Base-by-base conservation (phyloP, 495 filamentous ascomycete species). In the Tricharina praecox region DNA sequence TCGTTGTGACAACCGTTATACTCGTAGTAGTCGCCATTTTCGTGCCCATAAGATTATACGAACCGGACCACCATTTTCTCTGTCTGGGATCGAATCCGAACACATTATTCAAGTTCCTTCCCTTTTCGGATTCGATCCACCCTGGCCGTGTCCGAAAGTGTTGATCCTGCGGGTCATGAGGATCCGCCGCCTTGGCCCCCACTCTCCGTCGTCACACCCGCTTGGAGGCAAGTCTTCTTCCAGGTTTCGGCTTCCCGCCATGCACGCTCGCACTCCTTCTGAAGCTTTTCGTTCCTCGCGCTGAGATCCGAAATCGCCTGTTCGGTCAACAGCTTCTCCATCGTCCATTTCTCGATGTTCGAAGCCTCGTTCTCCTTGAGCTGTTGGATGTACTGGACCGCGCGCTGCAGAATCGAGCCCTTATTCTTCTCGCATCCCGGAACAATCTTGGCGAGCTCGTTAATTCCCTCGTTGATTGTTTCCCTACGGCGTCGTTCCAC, bases 351-450 rank as follows among this genome's bases (percentile, higher is more conserved):
- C 63, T 94, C 86, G 48, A 86, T 84, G 61, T 93, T 94, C 43
- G 80, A 76, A 16, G 79, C 76, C 66, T 95, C 92, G 53, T 94
- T 92, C 54, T 93, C 85, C 60, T 92, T 93, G 15, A 97, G 70
- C 59, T 94, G 84, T 7, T 75, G 81, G 62, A 97, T 97, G 66
- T 92, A 96, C 50, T 82, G 73, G 18, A 95, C 88, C 0, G 90
- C 88, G 7, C 90, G 82, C 59, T 93, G 85, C 28, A 97, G 68
- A 47, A 97, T 95, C 1, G 86, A 90, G 3, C 90, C 90, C 64
- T 97, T 97, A 66, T 97, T 97, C 71, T 96, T 97, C 64, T 97
- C 90, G 59, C 90, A 97, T 28, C 86, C 86, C 2, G 90, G 90
- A 0, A 97, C 90, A 45, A 97, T 88, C 64, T 94, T 94, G 44